Conservation (phyloP, 768 basidiomycete species). For the Mycena capillaripes region DNA sequence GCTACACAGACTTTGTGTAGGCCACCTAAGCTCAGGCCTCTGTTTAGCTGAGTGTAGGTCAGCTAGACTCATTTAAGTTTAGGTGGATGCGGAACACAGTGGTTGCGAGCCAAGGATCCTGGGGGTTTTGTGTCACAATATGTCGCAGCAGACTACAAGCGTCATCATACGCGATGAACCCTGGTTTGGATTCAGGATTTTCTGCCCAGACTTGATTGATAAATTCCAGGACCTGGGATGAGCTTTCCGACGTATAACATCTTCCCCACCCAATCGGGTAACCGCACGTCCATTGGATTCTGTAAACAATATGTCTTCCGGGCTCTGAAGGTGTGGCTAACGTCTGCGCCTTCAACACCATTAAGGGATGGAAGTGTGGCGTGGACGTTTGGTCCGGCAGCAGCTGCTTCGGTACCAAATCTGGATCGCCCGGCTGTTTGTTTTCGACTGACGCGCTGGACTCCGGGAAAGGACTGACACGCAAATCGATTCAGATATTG, state of each 20-base stretch:
- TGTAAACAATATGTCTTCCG: not conserved
- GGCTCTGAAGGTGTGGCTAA: slow-evolving; percentile 2
- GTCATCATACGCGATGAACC: slow-evolving; percentile 4
- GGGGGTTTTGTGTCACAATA: not conserved
- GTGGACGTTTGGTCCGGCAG: not conserved
- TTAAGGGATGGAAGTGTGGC: not conserved
- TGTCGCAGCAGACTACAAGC: slow-evolving; percentile 4
- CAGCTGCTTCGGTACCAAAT: too few relatives aligned
- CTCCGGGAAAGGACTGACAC: not conserved
- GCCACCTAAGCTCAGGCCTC: too few relatives aligned
- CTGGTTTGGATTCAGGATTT: not conserved
- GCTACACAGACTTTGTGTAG: too few relatives aligned
- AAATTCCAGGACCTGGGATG: not conserved
- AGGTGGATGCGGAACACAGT: too few relatives aligned
- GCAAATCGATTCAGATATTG: not conserved
- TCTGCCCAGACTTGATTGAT: not conserved
- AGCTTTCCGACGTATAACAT: slow-evolving; percentile 4
- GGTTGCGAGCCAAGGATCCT: not conserved
- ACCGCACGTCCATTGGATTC: not conserved
- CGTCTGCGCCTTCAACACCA: not conserved
- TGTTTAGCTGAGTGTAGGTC: too few relatives aligned
- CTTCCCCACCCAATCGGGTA: slow-evolving; percentile 8
- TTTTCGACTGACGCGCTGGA: not conserved
- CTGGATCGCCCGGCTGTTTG: not conserved
- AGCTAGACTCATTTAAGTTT: too few relatives aligned